These are phyloP conservation scores for Choanephora cucurbitarum DNA, from an alignment of 371 early-diverging fungal species.

Conservation along the genomic window DNA sequence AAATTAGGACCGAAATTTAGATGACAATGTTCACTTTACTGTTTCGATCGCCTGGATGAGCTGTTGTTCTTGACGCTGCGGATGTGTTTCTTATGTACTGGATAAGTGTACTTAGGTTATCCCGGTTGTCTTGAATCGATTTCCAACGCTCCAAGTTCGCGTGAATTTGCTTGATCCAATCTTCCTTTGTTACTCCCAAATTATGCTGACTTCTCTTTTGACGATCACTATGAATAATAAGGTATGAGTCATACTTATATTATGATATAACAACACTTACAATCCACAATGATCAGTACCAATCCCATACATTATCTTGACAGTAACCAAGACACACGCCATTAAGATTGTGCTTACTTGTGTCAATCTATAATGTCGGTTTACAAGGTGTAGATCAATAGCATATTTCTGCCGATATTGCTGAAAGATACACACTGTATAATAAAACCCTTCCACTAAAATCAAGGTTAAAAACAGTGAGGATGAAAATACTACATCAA, in stretches of 20 bases:
- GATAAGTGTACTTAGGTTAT: slow-evolving; percentile 5
- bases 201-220: slow-evolving; percentile 6
- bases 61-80: not conserved
- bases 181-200: slow-evolving; percentile 2
- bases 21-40: too few species aligned
- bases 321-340: slow-evolving; percentile 19
- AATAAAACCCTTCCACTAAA: slow-evolving; percentile 30
- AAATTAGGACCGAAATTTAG: too few species aligned
- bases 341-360: slow-evolving; percentile 2
- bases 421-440: slow-evolving; percentile 14
- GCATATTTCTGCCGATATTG: not conserved
- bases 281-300: slow-evolving; percentile 7
- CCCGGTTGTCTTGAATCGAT: slow-evolving; percentile 2
- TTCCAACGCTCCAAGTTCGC: slow-evolving; percentile 10
- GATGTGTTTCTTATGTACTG: slow-evolving; percentile 5
- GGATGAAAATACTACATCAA: too few species aligned
- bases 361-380: not conserved
- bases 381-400: not conserved
- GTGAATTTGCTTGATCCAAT: slow-evolving; percentile 1
- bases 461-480: not conserved
- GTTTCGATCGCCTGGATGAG: not conserved
- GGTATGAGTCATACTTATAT: too few species aligned
- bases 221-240: not conserved
- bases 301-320: slow-evolving; percentile 24
- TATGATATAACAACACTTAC: too few species aligned